A percentile compares a stretch with the other conserved stretches of the same genome.
phyloP scores from a whole-genome alignment of 805 yeast genomes.

The Teunomyces atbi region DNA sequence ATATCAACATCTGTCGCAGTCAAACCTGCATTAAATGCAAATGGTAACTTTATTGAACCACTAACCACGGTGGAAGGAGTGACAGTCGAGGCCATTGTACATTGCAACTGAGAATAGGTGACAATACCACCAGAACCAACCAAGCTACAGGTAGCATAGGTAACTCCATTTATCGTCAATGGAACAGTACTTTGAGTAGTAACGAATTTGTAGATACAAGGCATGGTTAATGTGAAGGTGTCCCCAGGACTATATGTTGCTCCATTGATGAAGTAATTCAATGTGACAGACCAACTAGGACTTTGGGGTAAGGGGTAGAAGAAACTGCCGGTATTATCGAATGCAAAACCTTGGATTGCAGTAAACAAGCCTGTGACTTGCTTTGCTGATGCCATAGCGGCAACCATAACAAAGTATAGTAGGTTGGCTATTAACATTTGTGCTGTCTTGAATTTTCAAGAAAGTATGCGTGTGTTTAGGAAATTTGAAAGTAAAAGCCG shows the following conservation, averaged over 20 bases:
- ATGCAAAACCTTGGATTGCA: constrained; percentile 10
- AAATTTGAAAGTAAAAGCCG: no score
- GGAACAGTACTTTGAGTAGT: constrained; percentile 10
- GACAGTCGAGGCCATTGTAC: constrained; percentile 16
- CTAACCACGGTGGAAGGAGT: constrained; percentile 10
- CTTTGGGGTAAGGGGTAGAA: background rate
- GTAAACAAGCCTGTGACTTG: constrained; percentile 19
- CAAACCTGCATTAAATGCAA: constrained; percentile 20
- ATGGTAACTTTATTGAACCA: constrained; percentile 15
- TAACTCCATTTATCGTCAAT: constrained; percentile 5
- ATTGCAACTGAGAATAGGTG: constrained; percentile 12
- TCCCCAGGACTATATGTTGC: constrained; percentile 19
- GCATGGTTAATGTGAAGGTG: constrained; percentile 24
- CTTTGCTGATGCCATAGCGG: constrained; percentile 4
- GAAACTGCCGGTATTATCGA: constrained; percentile 9
- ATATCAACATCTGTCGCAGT: constrained; percentile 11
- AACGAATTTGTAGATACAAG: constrained; percentile 25
- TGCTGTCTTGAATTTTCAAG: no score
- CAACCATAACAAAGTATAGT: background rate
- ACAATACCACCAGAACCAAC: constrained; percentile 6
- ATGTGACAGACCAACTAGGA: constrained; percentile 17
- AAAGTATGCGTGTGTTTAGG: no score
- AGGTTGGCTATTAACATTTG: background rate
- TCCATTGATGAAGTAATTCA: constrained; percentile 20
- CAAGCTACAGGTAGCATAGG: constrained; percentile 10